These are phyloP conservation scores for Gymnopilus junonius DNA, from an alignment of 768 basidiomycete species.

Conservation along the genomic window DNA sequence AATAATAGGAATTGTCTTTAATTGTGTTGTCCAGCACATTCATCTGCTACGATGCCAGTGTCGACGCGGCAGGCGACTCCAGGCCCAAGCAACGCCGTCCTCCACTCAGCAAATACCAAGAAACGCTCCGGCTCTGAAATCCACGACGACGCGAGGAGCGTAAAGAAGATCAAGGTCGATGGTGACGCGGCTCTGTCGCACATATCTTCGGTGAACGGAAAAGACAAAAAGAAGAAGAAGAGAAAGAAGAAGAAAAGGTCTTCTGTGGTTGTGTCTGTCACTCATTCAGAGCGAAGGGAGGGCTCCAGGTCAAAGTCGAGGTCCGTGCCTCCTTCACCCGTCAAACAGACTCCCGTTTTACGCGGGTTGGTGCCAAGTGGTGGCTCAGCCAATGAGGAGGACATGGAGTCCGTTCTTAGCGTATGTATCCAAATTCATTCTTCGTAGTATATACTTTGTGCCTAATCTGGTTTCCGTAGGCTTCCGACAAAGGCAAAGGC, in stretches of 20 bases:
- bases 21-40: conserved; percentile 3
- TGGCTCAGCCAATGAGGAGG: background rate
- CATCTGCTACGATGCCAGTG: conserved; percentile 19
- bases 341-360: background rate
- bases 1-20: background rate
- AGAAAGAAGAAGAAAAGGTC: conserved; percentile 40
- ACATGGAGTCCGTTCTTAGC: conserved; percentile 15
- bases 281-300: conserved; percentile 10
- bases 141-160: conserved; percentile 28
- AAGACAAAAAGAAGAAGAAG: conserved; percentile 41
- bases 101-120: conserved; percentile 28
- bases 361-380: background rate
- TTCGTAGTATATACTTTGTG: background rate
- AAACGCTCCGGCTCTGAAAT: conserved; percentile 37
- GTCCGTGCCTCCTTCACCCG: conserved; percentile 6
- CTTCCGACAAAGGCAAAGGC: conserved; percentile 45
- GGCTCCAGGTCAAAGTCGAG: conserved; percentile 4
- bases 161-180: conserved; percentile 37
- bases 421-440: conserved; percentile 18
- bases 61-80: conserved; percentile 42
- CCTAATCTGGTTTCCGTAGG: conserved; percentile 18
- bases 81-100: conserved; percentile 25
- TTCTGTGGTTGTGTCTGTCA: conserved; percentile 32
- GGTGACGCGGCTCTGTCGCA: conserved; percentile 13
- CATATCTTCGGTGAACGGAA: conserved; percentile 19